A percentile compares a stretch with the other conserved stretches of the same genome.
These are phyloP conservation scores for Kwoniella heveanensis DNA, from an alignment of 768 basidiomycete species.

Conservation along the genomic window DNA sequence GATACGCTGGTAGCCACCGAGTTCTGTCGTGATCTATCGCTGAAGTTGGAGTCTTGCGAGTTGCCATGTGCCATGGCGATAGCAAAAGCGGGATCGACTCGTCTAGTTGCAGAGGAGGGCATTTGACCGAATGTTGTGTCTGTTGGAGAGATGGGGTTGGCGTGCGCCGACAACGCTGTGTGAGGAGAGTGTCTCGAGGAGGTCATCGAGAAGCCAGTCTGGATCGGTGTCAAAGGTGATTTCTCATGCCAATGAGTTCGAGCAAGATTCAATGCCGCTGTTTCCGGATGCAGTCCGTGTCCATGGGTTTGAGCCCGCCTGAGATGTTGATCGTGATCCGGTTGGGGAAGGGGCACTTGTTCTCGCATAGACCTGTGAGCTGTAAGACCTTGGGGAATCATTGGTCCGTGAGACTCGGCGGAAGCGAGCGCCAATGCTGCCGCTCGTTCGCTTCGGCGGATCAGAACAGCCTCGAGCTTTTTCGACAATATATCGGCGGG, in stretches of 20 bases:
- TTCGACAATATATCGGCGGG: slow-evolving; percentile 32
- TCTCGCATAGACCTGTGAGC: slow-evolving; percentile 21
- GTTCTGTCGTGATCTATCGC: slow-evolving; percentile 18
- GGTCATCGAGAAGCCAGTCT: neutral
- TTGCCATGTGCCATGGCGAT: neutral
- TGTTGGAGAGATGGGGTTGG: slow-evolving; percentile 17
- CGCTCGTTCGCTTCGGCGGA: slow-evolving; percentile 6
- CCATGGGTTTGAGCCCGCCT: slow-evolving; percentile 20
- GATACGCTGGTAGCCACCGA: slow-evolving; percentile 16
- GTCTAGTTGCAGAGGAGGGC: slow-evolving; percentile 10
- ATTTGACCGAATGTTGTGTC: slow-evolving; percentile 18
- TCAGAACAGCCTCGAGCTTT: slow-evolving; percentile 31
- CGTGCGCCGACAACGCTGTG: neutral
- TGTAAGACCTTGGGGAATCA: slow-evolving; percentile 4
- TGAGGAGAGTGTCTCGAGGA: slow-evolving; percentile 5
- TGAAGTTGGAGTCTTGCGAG: neutral
- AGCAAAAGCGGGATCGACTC: slow-evolving; percentile 15
- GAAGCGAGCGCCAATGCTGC: slow-evolving; percentile 1
- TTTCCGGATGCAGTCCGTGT: slow-evolving; percentile 8
- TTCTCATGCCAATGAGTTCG: neutral
- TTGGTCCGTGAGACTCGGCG: neutral
- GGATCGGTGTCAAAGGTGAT: slow-evolving; percentile 4
- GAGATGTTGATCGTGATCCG: slow-evolving; percentile 11
- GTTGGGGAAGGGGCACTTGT: neutral
- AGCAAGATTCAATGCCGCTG: neutral